Base-by-base conservation (phyloP, 805 yeast genomes). In the Candida khao-thaluensis region DNA sequence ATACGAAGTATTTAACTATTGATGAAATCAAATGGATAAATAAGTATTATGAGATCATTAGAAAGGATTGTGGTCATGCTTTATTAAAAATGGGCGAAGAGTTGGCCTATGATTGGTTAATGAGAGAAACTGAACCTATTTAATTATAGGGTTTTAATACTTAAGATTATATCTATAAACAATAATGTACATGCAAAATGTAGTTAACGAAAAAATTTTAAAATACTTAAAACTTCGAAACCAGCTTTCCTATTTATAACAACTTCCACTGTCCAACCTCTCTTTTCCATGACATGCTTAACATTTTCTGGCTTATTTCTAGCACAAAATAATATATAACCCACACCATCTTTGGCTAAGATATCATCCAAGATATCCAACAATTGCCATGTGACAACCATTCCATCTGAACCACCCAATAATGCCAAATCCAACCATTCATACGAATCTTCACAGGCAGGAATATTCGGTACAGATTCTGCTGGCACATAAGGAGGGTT, bases 401-500 rank as follows among this genome's bases (percentile, higher is more conserved):
- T 91, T 0, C 99, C 99, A 51, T 85, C 82, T 7, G 68, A 66
- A 0, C 99, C 99, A 0, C 99, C 99, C 18, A 83, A 71, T 17
- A 93, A 71, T 0, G 99, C 99, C 40, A 91, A 62, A 56, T 91
- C 96, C 0, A 93, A 68, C 96, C 97, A 89, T 11, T 69, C 66
- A 21, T 72, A 70, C 14, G 76, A 80, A 7, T 71, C 75, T 6
- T 35, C 42, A 2, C 51, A 30, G 1, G 42, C 43, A 0, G 93
- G 93, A 1, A 75, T 49, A 0, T 47, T 53, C 0, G 98, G 97
- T 0, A 87, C 84, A 0, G 53, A 54, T 42, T 81, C 89, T 1
- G 91, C 86, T 0, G 99, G 99, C 1, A 93, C 99, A 56, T 93
- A 93, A 0, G 99, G 99, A 0, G 99, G 99, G 54, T 93, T 93